phyloP scores from a whole-genome alignment of 2,329 filamentous ascomycete species.

The Aspergillus hiratsukae region DNA sequence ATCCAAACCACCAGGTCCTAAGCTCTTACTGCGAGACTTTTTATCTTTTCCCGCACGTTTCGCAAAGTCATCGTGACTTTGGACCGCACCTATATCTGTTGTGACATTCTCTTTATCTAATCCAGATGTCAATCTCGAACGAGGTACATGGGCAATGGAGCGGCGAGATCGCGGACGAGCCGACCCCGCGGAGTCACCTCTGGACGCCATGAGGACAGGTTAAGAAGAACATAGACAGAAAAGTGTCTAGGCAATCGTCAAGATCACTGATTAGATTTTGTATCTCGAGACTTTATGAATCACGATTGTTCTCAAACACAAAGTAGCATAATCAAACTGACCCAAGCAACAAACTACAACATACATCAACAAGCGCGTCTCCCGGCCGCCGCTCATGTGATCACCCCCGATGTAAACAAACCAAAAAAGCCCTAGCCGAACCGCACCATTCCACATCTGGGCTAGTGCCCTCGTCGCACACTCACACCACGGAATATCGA shows the following conservation, averaged over 20 bases:
- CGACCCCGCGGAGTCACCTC: conserved; percentile 30
- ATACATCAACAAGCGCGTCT: conserved; percentile 25
- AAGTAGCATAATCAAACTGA: background rate
- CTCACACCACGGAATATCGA: conserved; percentile 37
- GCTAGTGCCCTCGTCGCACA: conserved; percentile 31
- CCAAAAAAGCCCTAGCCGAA: conserved; percentile 40
- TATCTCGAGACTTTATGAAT: background rate
- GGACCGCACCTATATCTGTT: conserved; percentile 55
- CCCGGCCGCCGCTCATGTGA: conserved; percentile 26
- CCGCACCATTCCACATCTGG: conserved; percentile 23
- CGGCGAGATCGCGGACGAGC: conserved; percentile 53
- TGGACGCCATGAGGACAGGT: conserved; percentile 28
- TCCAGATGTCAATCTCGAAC: conserved; percentile 42
- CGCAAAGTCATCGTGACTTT: conserved; percentile 19
- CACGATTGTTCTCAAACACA: background rate
- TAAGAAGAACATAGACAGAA: conserved; percentile 11
- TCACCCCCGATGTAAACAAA: conserved; percentile 39
- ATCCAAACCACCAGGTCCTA: conserved; percentile 87
- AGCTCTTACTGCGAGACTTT: conserved; percentile 90
- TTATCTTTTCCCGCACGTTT: conserved; percentile 43
- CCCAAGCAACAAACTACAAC: conserved; percentile 1
- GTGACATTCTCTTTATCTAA: conserved; percentile 76
- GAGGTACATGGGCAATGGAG: conserved; percentile 63
- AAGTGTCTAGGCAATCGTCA: too few species aligned
- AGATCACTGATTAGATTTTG: background rate